Evolutionary conservation across 139 green algal species (phyloP), one percentile per base, ranked within the genome.

Genomic region (Picochlorum sp.): DNA sequence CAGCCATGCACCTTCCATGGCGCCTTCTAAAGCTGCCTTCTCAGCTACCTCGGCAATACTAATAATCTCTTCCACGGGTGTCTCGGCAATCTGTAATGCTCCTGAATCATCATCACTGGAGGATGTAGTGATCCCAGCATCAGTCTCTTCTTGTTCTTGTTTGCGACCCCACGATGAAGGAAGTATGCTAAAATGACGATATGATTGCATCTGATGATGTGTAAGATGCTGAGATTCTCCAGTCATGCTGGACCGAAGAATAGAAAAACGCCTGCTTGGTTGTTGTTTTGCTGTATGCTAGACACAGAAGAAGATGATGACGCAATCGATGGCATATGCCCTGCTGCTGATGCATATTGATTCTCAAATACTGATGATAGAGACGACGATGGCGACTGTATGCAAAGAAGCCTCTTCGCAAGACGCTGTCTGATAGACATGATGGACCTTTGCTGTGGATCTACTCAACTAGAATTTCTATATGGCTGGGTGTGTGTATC

Each of bases 1-100:
- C 6, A 75, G 45, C 77, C 83, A 89, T 1, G 50, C 37, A 0
- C 76, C 74, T 11, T 82, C 81, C 11, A 56, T 61, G 0, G 80
- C 79, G 1, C 58, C 66, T 6, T 59, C 23, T 18, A 90, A 61
- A 4, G 76, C 78, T 5, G 72, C 74, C 3, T 21, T 30, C 56
- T 86, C 79, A 2, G 69, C 79, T 11, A 65, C 65, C 1, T 37
- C 24, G 0, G 62, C 58, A 3, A 79, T 70, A 18, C 72, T 58
- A 32, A 80, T 32, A 14, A 86, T 71, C 20, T 66, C 63, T 2
- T 54, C 37, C 6, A 62, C 41, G 2, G 55, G 14, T 14, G 70
- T 57, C 6, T 61, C 38, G 23, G 58, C n/a, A 59, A 38, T 34
- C 15, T 59, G 18, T 3, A 14, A 21, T 32, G 18, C 20, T 57